Conservation (phyloP, 495 filamentous ascomycete genomes). For the Cercophora newfieldiana region DNA sequence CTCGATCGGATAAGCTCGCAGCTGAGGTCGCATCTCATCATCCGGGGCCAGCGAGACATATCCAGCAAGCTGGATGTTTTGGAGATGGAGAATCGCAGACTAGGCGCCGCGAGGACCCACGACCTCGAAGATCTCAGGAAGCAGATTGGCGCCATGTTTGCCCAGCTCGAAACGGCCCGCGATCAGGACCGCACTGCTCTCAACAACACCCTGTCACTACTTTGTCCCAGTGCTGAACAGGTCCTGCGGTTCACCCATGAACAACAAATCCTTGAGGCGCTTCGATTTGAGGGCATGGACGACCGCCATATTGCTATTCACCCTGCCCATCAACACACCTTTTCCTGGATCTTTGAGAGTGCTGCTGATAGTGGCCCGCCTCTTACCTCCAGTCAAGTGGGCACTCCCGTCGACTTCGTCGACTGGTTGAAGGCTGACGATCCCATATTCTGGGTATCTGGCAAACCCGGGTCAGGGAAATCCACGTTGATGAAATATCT, state of each 20-base stretch:
- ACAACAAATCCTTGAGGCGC: neutral
- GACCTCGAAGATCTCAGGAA: neutral
- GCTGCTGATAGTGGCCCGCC: too few species aligned
- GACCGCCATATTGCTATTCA: neutral
- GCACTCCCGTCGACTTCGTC: too few species aligned
- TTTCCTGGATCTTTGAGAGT: constrained; percentile 1
- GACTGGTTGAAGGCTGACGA: too few species aligned
- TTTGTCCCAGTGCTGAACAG: neutral
- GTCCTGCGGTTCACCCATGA: neutral
- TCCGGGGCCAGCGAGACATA: neutral
- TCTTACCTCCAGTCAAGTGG: too few species aligned
- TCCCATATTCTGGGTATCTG: too few species aligned
- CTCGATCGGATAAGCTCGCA: constrained; percentile 2
- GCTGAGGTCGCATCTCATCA: neutral
- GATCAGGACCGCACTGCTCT: neutral
- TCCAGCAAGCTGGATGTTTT: neutral
- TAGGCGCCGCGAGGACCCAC: neutral
- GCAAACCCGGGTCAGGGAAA: too few species aligned
- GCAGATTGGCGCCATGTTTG: neutral
- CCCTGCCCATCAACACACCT: neutral
- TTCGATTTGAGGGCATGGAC: constrained; percentile 7
- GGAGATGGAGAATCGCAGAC: neutral
- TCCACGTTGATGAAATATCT: neutral
- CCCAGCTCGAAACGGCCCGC: neutral
- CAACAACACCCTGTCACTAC: neutral